Conservation (phyloP, 2,329 filamentous ascomycete species). For the Epichloe sp. region DNA sequence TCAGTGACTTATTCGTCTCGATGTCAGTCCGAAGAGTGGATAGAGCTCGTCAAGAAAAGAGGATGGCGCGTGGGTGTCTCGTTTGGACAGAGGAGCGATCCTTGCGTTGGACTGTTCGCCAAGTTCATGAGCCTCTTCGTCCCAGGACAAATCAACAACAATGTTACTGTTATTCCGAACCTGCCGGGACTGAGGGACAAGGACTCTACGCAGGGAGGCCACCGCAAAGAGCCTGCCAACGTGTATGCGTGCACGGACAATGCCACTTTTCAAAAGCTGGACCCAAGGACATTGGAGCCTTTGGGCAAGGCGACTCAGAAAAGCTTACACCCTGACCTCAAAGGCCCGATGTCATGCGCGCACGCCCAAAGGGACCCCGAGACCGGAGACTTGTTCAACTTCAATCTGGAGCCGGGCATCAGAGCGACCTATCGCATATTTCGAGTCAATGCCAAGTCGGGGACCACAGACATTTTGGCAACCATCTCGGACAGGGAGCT, state of each 20-base stretch:
- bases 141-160: conserved; percentile 33
- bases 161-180: conserved; percentile 53
- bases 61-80: conserved; percentile 44
- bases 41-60: conserved; percentile 45
- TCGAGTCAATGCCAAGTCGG: conserved; percentile 45
- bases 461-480: conserved; percentile 57
- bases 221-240: conserved; percentile 18
- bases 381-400: conserved; percentile 70
- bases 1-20: conserved; percentile 58
- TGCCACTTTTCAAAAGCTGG: conserved; percentile 49
- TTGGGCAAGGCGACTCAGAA: conserved; percentile 48
- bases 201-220: conserved; percentile 11
- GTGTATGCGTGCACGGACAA: conserved; percentile 21
- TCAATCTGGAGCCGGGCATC: conserved; percentile 55
- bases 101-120: conserved; percentile 58
- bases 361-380: conserved; percentile 59
- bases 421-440: conserved; percentile 56
- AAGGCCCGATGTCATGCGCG: conserved; percentile 53
- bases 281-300: conserved; percentile 61
- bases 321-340: conserved; percentile 52
- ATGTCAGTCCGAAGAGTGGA: conserved; percentile 49
- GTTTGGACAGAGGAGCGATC: conserved; percentile 62
- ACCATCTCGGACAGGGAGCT: conserved; percentile 39
- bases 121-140: conserved; percentile 55
- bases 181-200: conserved; percentile 39